Percentiles rank a stretch among this genome's conserved stretches.
Conservation (phyloP, 140 eudicot genomes). For the Flaveria floridana region DNA sequence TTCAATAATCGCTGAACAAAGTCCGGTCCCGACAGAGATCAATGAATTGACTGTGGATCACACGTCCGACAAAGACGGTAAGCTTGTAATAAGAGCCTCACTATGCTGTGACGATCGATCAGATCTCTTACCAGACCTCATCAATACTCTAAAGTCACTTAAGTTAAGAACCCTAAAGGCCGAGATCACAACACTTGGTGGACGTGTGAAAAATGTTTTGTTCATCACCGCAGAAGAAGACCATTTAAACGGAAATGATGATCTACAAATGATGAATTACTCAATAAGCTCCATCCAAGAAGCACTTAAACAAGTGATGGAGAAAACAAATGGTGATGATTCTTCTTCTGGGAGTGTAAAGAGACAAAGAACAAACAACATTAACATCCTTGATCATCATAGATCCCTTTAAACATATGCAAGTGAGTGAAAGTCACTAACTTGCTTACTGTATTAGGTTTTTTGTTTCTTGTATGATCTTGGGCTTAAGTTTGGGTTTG, state of each 20-base stretch:
- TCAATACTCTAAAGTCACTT: constrained; percentile 70
- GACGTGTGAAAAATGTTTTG: constrained; percentile 82
- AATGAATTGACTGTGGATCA: constrained; percentile 72
- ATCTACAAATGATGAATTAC: constrained; percentile 43
- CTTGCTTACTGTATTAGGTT: constrained; percentile 17
- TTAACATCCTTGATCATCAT: constrained; percentile 49
- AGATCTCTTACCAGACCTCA: constrained; percentile 78
- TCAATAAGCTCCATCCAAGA: constrained; percentile 72
- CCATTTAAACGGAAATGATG: constrained; percentile 12
- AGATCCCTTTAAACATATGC: constrained; percentile 43
- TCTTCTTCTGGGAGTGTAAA: constrained; percentile 72
- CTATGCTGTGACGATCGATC: constrained; percentile 84
- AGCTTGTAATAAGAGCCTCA: constrained; percentile 65
- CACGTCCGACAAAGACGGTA: constrained; percentile 62
- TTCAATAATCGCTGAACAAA: constrained; percentile 65
- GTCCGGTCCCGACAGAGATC: constrained; percentile 66
- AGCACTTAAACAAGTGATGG: constrained; percentile 83
- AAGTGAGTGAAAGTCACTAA: constrained; percentile 4
- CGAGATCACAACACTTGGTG: constrained; percentile 88
- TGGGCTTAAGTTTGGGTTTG: constrained; percentile 8
- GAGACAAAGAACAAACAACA: constrained; percentile 84
- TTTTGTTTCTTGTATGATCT: constrained; percentile 16
- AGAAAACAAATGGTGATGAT: constrained; percentile 66
- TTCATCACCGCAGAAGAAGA: constrained; percentile 75
- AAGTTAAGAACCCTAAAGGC: constrained; percentile 68